Evolutionary conservation across 129 eudicot genomes (phyloP).

Genomic region (Centrapalus pauciflorus): DNA sequence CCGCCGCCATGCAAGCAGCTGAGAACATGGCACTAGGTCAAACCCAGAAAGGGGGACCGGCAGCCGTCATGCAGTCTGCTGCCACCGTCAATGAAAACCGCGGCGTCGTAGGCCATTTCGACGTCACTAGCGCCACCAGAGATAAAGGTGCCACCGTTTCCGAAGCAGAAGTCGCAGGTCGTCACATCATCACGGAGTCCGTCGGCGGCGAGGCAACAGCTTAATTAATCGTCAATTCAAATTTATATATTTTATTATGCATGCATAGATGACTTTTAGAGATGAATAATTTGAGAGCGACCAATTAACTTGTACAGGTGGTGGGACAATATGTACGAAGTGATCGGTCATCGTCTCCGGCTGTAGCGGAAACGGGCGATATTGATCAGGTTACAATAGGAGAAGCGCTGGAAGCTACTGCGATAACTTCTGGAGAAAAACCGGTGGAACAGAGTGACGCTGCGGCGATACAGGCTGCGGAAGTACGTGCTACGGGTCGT

Average conservation of each 20-base stretch:
- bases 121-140: slow-evolving; percentile 6
- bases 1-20: slow-evolving; percentile 65
- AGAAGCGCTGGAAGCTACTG: slow-evolving; percentile 64
- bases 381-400: slow-evolving; percentile 49
- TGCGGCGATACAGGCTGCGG: slow-evolving; percentile 64
- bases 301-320: slow-evolving; percentile 25
- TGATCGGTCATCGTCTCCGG: neutral
- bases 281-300: neutral
- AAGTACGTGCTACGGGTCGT: slow-evolving; percentile 46
- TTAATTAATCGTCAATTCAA: neutral
- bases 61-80: slow-evolving; percentile 62
- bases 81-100: slow-evolving; percentile 42
- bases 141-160: slow-evolving; percentile 34
- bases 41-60: slow-evolving; percentile 53
- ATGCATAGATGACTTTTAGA: too few species aligned
- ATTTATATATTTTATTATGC: neutral
- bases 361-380: neutral
- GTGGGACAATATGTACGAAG: slow-evolving; percentile 42
- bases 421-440: slow-evolving; percentile 41
- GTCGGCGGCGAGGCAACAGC: slow-evolving; percentile 42
- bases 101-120: slow-evolving; percentile 42
- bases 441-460: slow-evolving; percentile 57
- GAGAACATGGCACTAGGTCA: slow-evolving; percentile 47
- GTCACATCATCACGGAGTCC: slow-evolving; percentile 40
- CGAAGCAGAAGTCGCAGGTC: slow-evolving; percentile 33